Base-by-base conservation (phyloP, 2,329 filamentous ascomycete species). In the Aspergillus novofumigatus region DNA sequence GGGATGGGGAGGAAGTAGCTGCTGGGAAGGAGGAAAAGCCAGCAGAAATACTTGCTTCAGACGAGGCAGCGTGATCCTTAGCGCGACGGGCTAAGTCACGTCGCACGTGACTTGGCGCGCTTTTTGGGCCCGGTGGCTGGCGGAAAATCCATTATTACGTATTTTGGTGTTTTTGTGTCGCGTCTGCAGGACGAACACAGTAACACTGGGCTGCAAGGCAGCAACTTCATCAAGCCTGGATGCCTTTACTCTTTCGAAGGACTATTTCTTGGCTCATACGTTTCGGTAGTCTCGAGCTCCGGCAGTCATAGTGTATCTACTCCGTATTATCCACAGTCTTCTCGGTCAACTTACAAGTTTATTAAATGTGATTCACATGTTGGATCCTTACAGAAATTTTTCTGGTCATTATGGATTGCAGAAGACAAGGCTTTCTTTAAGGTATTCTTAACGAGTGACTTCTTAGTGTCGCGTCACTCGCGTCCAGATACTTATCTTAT, bases 51-150 rank as follows among this genome's bases (percentile, higher is more conserved):
- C 66, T 64, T 67, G 64, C 65, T 65, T 65, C 61, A 65, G 63
- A 63, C 64, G 65, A 62, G 56, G 59, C 32, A 69, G 62, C 67
- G 67, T 69, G 68, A 69, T 68, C 65, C 59, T 54, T 73, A 73
- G 72, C 72, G 72, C 69, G 72, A 70, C 69, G 67, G 62, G 65
- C 67, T 68, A 68, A 68, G 69, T 72, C 72, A 69, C 72, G 70
- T 63, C 60, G 59, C 72, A 75, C 72, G 70, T 75, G 72, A 73
- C 55, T 58, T 67, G 59, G 62, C 71, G 72, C 66, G 69, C 62
- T 44, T 56, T 51, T 47, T 49, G 44, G 23, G 32, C 53, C 61
- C 54, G 62, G 56, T 63, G 58, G 61, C 58, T 63, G 59, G 59
- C 52, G 42, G 54, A 54, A 59, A 41, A 25, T 14, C 44, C 21